These are phyloP conservation scores for Psilocybe azurescens DNA, from an alignment of 768 basidiomycete genomes.

Conservation along the genomic window DNA sequence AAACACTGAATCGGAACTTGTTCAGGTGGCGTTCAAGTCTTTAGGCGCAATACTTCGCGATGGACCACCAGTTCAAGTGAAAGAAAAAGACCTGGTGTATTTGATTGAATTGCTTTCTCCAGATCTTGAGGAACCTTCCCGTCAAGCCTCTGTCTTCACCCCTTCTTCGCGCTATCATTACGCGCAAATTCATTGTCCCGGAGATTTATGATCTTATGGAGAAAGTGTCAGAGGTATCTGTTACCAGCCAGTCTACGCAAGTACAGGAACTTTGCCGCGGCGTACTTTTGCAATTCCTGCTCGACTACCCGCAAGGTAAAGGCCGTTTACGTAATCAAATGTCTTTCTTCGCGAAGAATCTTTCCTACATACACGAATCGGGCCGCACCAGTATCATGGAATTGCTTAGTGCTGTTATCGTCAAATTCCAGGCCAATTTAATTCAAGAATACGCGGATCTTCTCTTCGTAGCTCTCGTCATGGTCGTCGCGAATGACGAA, in stretches of 20 bases:
- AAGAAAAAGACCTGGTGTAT: slow-evolving; percentile 88
- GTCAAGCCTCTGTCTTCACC: slow-evolving; percentile 86
- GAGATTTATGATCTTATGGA: slow-evolving; percentile 99
- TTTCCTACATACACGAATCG: slow-evolving; percentile 89
- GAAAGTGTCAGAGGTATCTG: slow-evolving; percentile 87
- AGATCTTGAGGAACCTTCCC: slow-evolving; percentile 87
- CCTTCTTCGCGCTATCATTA: slow-evolving; percentile 88
- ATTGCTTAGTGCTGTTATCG: slow-evolving; percentile 80
- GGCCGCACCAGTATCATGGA: slow-evolving; percentile 96
- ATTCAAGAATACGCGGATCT: slow-evolving; percentile 85
- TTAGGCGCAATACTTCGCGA: slow-evolving; percentile 92
- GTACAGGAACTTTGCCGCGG: slow-evolving; percentile 93
- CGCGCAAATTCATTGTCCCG: slow-evolving; percentile 90
- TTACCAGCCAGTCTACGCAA: slow-evolving; percentile 89
- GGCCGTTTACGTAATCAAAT: slow-evolving; percentile 88
- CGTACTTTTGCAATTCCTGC: slow-evolving; percentile 89
- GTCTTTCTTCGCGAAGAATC: slow-evolving; percentile 90
- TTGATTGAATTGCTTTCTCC: slow-evolving; percentile 86
- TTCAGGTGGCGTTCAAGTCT: slow-evolving; percentile 87
- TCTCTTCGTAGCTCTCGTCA: slow-evolving; percentile 89
- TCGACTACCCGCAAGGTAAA: slow-evolving; percentile 97
- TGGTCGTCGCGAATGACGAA: slow-evolving; percentile 94
- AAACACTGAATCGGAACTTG: slow-evolving; percentile 87
- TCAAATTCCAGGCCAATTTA: slow-evolving; percentile 81
- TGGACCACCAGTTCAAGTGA: slow-evolving; percentile 76